A percentile compares a stretch with the other conserved stretches of the same genome.
These are phyloP conservation scores for Cryptosporidium bovis DNA, from an alignment of 169 alveolate genomes.

Conservation along the genomic window DNA sequence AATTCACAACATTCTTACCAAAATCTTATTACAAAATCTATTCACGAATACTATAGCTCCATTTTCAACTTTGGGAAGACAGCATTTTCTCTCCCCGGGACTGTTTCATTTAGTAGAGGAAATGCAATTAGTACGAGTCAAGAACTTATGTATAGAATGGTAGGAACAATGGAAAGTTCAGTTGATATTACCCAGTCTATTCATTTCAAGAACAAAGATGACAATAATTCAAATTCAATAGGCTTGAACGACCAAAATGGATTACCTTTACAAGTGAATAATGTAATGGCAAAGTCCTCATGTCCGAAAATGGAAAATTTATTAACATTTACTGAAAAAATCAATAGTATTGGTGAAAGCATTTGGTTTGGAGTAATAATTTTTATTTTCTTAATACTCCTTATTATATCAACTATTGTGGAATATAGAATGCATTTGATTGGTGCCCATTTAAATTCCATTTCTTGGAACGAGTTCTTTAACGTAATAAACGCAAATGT, in stretches of 20 bases:
- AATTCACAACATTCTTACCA: neutral
- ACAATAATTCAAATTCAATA: slow-evolving; percentile 18
- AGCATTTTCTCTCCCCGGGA: slow-evolving; percentile 51
- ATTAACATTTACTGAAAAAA: slow-evolving; percentile 66
- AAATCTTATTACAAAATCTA: slow-evolving; percentile 35
- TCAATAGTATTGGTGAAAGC: slow-evolving; percentile 40
- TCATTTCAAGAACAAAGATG: neutral
- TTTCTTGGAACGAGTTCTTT: slow-evolving; percentile 42
- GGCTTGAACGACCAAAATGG: slow-evolving; percentile 53
- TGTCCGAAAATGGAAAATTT: slow-evolving; percentile 68
- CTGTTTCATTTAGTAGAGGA: slow-evolving; percentile 1
- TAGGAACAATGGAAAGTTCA: slow-evolving; percentile 51
- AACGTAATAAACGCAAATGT: slow-evolving; percentile 21
- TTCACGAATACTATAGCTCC: slow-evolving; percentile 48
- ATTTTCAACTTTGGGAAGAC: slow-evolving; percentile 35
- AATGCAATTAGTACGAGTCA: slow-evolving; percentile 42
- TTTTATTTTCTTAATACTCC: neutral
- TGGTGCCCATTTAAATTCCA: slow-evolving; percentile 7
- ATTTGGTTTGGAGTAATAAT: slow-evolving; percentile 43
- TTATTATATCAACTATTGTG: slow-evolving; percentile 8
- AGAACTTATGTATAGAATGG: slow-evolving; percentile 68
- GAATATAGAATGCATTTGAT: slow-evolving; percentile 14
- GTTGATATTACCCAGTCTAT: slow-evolving; percentile 28
- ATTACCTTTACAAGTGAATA: slow-evolving; percentile 51
- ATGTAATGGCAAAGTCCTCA: slow-evolving; percentile 59